Percentiles rank a stretch among this genome's conserved stretches.
Evolutionary conservation across 2,329 filamentous ascomycete species (phyloP).

Genomic region (Phialocephala sp.): DNA sequence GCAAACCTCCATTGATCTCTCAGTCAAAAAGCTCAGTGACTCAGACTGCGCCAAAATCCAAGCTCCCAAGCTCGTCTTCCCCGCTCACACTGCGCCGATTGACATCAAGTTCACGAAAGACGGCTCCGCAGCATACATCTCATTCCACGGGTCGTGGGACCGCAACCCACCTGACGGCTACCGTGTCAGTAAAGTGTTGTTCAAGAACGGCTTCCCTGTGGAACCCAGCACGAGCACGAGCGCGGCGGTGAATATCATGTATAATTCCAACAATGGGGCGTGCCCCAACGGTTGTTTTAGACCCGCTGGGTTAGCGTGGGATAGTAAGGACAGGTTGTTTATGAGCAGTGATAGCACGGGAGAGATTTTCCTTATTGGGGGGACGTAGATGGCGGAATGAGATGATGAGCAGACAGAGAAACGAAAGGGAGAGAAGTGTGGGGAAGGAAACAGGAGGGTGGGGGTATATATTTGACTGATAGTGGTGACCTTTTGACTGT

Average conservation of each 20-base stretch:
- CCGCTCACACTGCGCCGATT: slow-evolving; percentile 26
- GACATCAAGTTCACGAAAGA: slow-evolving; percentile 28
- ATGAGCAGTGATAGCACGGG: slow-evolving; percentile 31
- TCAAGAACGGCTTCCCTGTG: slow-evolving; percentile 51
- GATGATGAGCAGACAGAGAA: not conserved
- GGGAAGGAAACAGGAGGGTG: not conserved
- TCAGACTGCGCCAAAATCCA: slow-evolving; percentile 16
- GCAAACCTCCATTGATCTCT: slow-evolving; percentile 19
- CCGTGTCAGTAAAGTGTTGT: slow-evolving; percentile 50
- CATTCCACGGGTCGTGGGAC: slow-evolving; percentile 46
- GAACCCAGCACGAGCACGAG: slow-evolving; percentile 50
- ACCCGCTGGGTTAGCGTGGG: slow-evolving; percentile 63
- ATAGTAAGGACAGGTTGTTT: slow-evolving; percentile 39
- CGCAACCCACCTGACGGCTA: slow-evolving; percentile 54
- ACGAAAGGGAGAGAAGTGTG: not conserved
- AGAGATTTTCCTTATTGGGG: slow-evolving; percentile 28
- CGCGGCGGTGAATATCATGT: slow-evolving; percentile 58
- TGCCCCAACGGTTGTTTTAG: slow-evolving; percentile 67
- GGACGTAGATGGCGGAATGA: slow-evolving; percentile 1
- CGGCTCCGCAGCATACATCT: slow-evolving; percentile 22
- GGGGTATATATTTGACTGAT: not conserved
- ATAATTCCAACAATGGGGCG: slow-evolving; percentile 56
- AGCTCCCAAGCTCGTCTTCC: slow-evolving; percentile 24
- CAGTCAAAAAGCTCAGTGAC: slow-evolving; percentile 14
- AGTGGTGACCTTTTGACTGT: not conserved